phyloP scores from a whole-genome alignment of 1,139 yeast genomes.

The Debaryomyces fabryi region DNA sequence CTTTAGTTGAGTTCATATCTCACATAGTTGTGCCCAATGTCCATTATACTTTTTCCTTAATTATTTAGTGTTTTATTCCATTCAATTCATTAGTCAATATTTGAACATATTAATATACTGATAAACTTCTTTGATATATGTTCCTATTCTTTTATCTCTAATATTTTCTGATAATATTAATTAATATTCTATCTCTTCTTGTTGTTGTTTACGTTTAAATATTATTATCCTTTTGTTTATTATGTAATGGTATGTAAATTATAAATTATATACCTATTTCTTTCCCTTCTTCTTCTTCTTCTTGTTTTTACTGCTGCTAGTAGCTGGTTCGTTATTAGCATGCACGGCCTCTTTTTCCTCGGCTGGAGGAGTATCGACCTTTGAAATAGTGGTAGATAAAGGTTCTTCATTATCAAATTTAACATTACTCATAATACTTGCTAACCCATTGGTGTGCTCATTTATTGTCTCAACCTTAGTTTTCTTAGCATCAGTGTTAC shows the following conservation, averaged over 20 bases:
- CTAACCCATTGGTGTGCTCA: constrained; percentile 36
- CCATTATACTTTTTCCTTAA: neutral
- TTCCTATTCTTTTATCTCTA: neutral
- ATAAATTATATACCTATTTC: constrained; percentile 17
- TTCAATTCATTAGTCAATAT: neutral
- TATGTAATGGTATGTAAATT: neutral
- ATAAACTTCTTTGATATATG: neutral
- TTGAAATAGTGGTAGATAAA: constrained; percentile 3
- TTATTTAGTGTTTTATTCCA: neutral
- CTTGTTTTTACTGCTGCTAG: constrained; percentile 21
- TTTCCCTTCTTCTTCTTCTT: constrained; percentile 29
- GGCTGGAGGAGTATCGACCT: constrained; percentile 11
- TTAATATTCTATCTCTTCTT: neutral
- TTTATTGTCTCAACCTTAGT: constrained; percentile 10
- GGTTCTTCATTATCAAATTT: constrained; percentile 35
- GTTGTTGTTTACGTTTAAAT: neutral
- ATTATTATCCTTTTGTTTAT: neutral
- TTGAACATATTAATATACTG: neutral
- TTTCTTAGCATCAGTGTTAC: constrained; percentile 12
- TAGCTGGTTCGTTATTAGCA: constrained; percentile 11
- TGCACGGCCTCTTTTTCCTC: constrained; percentile 12
- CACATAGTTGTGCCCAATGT: neutral
- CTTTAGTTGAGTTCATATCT: neutral
- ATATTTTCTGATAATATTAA: neutral
- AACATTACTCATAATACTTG: constrained; percentile 45